Conservation (phyloP, 352 stramenopile genomes). For the Phytopythium litorale region DNA sequence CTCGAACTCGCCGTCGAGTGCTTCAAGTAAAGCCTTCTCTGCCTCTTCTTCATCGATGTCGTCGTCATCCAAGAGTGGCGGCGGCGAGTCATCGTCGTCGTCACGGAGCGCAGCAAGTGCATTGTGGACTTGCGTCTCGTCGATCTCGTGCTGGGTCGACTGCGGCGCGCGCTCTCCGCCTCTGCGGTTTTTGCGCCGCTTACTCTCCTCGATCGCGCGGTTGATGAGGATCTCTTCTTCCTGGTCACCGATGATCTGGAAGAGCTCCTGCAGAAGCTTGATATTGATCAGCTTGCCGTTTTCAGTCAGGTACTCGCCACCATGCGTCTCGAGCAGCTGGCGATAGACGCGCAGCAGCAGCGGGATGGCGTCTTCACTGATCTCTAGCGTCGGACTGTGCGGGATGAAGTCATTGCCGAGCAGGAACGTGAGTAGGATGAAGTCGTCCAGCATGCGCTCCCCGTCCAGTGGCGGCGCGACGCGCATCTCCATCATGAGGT, state of each 20-base stretch:
- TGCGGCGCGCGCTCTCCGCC: slow-evolving; percentile 19
- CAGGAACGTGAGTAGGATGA: slow-evolving; percentile 99
- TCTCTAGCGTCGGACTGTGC: slow-evolving; percentile 98
- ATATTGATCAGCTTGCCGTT: slow-evolving; percentile 90
- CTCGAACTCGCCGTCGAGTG: slow-evolving; percentile 52
- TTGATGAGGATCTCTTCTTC: slow-evolving; percentile 94
- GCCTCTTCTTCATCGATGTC: slow-evolving; percentile 49
- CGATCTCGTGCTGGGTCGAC: slow-evolving; percentile 36
- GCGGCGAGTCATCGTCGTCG: slow-evolving; percentile 32
- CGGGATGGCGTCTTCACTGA: slow-evolving; percentile 97
- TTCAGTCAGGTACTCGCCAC: slow-evolving; percentile 92
- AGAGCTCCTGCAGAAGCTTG: slow-evolving; percentile 89
- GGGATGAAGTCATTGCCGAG: slow-evolving; percentile 99
- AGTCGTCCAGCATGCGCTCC: slow-evolving; percentile 99
- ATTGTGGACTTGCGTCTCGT: slow-evolving; percentile 40
- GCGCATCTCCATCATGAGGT: slow-evolving; percentile 96
- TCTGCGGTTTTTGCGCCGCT: slow-evolving; percentile 27
- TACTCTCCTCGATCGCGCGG: slow-evolving; percentile 53
- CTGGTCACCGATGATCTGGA: slow-evolving; percentile 90
- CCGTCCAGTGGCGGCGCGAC: slow-evolving; percentile 48
- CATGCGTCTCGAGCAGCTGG: slow-evolving; percentile 77
- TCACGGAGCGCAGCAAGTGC: slow-evolving; percentile 40
- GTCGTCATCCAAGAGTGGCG: slow-evolving; percentile 34
- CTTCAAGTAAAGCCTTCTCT: slow-evolving; percentile 52
- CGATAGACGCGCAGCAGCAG: slow-evolving; percentile 92